Evolutionary conservation across 2,329 filamentous ascomycete species (phyloP), one percentile per base, ranked within the genome.

Genomic region (Colletotrichum sidae): DNA sequence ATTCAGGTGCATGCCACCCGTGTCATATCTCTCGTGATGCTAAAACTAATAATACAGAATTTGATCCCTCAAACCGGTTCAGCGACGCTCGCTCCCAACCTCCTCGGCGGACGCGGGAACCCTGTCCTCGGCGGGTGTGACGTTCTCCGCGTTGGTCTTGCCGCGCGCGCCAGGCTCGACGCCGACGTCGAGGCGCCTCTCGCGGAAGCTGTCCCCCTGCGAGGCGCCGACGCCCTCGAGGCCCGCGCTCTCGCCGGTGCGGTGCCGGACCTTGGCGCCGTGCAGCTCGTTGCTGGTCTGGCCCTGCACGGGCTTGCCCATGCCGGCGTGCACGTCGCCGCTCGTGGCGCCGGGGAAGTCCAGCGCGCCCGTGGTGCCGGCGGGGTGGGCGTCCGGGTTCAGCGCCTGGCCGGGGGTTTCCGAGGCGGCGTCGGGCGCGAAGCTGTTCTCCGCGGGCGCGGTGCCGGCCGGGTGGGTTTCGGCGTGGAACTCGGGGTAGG

Each of bases 381-480:
- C 67, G 35, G 71, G 65, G 25, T 25, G 25, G 33, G 72, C 69
- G 34, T 74, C 68, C 6, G 70, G 67, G 51, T 65, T 65, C 57
- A 65, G 62, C 12, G 77, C 75, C 59, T 80, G 78, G 7, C 76
- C 76, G 9, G 80, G 75, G 13, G 73, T 64, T 46, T 80, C 78
- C 38, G 68, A 67, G 13, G 71, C 65, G 1, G 79, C 71, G 53
- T 80, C 76, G 10, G 83, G 81, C 45, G 75, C 69, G 72, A 78
- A 82, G 9, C 76, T 78, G 58, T 74, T 54, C 55, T 80, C 73
- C 12, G 65, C 65, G 3, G 91, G 91, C 0, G 91, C 90, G 4
- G 86, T 86, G 65, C 91, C 91, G 0, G 89, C 77, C 0, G 88
- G 83, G 41, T 88, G 77, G 1, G 83, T 84, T 74, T 93, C 69